A percentile compares a stretch with the other conserved stretches of the same genome.
phyloP scores from a whole-genome alignment of 2,329 filamentous ascomycete species.

The Thelonectria rubi region DNA sequence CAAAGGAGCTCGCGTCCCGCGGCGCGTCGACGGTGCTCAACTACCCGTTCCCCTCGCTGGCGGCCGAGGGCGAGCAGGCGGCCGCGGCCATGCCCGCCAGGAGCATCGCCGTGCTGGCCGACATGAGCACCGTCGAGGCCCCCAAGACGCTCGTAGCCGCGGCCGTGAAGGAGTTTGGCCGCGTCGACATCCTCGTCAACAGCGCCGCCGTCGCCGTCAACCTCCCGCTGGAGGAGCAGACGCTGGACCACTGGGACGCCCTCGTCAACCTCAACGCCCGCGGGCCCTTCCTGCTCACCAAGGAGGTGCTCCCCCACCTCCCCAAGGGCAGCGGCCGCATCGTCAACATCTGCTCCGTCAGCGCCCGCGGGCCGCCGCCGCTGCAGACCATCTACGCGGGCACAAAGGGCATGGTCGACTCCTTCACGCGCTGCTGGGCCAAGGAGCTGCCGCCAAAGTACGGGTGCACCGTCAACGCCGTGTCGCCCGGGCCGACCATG shows the following conservation, averaged over 20 bases:
- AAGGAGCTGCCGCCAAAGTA: constrained; percentile 46
- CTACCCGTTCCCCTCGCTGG: constrained; percentile 52
- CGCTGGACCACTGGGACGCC: constrained; percentile 49
- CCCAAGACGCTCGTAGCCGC: constrained; percentile 49
- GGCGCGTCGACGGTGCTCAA: constrained; percentile 22
- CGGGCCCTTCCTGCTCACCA: constrained; percentile 54
- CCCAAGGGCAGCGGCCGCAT: constrained; percentile 48
- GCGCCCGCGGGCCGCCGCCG: constrained; percentile 47
- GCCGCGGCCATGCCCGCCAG: constrained; percentile 40
- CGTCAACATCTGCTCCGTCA: constrained; percentile 53
- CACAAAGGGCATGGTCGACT: constrained; percentile 60
- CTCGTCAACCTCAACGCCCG: constrained; percentile 54
- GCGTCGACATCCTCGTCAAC: constrained; percentile 53
- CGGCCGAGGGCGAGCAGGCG: constrained; percentile 39
- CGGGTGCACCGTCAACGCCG: constrained; percentile 27
- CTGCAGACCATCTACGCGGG: constrained; percentile 57
- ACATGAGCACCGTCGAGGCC: constrained; percentile 50
- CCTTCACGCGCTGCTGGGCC: constrained; percentile 55
- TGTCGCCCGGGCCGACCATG: constrained; percentile 41
- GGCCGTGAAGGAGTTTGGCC: constrained; percentile 46
- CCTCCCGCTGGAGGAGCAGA: constrained; percentile 50
- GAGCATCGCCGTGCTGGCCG: constrained; percentile 52
- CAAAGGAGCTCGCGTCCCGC: constrained; percentile 43
- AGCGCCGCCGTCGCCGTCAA: constrained; percentile 50
- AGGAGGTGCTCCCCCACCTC: constrained; percentile 51